phyloP scores from a whole-genome alignment of 495 filamentous ascomycete genomes.

The Xylona heveae region DNA sequence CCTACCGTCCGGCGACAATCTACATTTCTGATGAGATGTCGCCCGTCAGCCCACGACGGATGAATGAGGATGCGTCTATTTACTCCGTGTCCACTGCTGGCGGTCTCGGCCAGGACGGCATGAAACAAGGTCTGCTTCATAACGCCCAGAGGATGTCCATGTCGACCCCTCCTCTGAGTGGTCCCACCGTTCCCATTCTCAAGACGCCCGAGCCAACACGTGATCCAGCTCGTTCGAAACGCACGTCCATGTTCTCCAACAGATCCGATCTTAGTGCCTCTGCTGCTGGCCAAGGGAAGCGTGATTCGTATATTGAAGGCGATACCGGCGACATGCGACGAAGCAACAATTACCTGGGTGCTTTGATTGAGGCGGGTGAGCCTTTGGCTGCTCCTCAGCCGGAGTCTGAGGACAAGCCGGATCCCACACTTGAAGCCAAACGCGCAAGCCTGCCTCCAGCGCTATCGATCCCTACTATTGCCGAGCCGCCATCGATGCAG shows the following conservation, averaged over 20 bases:
- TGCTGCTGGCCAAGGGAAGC: slow-evolving; percentile 4
- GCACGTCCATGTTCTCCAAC: slow-evolving; percentile 2
- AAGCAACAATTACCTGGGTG: slow-evolving; percentile 25
- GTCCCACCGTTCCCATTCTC: slow-evolving; percentile 10
- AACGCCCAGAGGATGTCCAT: slow-evolving; percentile 45
- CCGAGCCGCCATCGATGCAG: slow-evolving; percentile 1
- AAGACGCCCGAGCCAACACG: slow-evolving; percentile 6
- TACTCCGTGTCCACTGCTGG: slow-evolving; percentile 32
- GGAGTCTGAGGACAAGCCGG: too few relatives aligned
- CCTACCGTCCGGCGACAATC: slow-evolving; percentile 51
- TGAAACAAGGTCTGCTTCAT: slow-evolving; percentile 34
- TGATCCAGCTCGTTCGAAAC: slow-evolving; percentile 7
- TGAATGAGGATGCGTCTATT: slow-evolving; percentile 38
- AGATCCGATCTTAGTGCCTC: slow-evolving; percentile 3
- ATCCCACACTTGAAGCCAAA: too few relatives aligned
- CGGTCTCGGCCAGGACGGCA: slow-evolving; percentile 25
- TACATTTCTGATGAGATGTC: slow-evolving; percentile 39
- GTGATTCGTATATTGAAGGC: slow-evolving; percentile 15
- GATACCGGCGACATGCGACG: slow-evolving; percentile 15
- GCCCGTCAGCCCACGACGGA: slow-evolving; percentile 17
- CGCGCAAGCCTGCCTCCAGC: slow-evolving; percentile 7
- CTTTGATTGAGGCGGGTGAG: slow-evolving; percentile 18
- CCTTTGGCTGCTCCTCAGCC: slow-evolving; percentile 9
- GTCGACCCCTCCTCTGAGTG: slow-evolving; percentile 30
- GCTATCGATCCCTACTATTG: slow-evolving; percentile 3